Base-by-base conservation (phyloP, 495 filamentous ascomycete genomes). In the Aspergillus mulundensis region DNA sequence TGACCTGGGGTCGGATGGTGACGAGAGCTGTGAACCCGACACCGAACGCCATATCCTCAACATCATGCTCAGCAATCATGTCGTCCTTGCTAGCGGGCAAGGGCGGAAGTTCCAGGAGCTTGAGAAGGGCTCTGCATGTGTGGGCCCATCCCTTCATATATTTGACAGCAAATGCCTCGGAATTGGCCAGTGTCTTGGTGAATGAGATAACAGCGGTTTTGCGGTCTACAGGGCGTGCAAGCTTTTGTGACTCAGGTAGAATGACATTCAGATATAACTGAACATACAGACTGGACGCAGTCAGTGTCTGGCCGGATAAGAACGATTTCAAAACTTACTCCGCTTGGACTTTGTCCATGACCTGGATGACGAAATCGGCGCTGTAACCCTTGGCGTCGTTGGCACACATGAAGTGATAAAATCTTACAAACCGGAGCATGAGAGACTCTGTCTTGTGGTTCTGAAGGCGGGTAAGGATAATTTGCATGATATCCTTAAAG, bases 31-130 rank as follows among this genome's bases (percentile, higher is more conserved):
- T 97, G 72, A 95, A 99, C 1, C 90, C 91, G 41, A 95, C 84
- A 11, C 93, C 95, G 62, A 97, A 99, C 48, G 88, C 85, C 65
- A 96, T 83, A 67, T 98, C 93, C 60, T 98, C 94, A 43, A 94
- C 87, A 61, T 97, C 94, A 10, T 87, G 85, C 63, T 95, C 91
- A 15, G 81, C 78, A 60, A 92, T 84, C 20, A 86, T 66, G 52
- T 95, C 91, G 56, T 96, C 91, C 45, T 82, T 80, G 43, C 81
- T 68, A 10, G 82, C 72, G 7, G 89, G 85, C 52, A 87, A 76
- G 5, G 93, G 91, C 6, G 91, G 88, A 70, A 93, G 90, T 63
- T 92, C 84, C 5, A 99, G 81, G 14, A 97, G 81, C 68, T 90
- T 90, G 14, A 97, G 81, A 57, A 99, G 79, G 11, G 88, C 84